Conservation (phyloP, 2,329 filamentous ascomycete species). For the Teratosphaeria zuluensis region DNA sequence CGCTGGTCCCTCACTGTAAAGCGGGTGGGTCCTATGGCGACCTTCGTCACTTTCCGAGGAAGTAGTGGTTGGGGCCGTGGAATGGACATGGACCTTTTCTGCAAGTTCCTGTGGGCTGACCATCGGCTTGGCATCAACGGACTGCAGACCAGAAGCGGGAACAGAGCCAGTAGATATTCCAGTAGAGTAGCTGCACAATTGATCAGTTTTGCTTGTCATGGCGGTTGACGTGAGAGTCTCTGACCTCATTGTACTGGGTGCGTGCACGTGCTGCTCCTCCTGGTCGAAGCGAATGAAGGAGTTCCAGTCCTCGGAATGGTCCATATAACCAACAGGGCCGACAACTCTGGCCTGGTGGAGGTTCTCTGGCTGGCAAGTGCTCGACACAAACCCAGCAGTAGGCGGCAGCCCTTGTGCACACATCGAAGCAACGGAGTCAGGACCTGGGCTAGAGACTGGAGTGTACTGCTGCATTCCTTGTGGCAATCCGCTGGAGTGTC, state of each 20-base stretch:
- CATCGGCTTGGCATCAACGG: slow-evolving; percentile 4
- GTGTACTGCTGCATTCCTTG: not conserved
- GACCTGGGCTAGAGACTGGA: not conserved
- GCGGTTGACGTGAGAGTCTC: slow-evolving; percentile 6
- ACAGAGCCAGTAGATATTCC: not conserved
- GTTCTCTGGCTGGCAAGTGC: not conserved
- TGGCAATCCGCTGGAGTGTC: not conserved
- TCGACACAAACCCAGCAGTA: not conserved
- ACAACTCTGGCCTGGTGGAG: not conserved
- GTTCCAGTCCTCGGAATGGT: slow-evolving; percentile 12
- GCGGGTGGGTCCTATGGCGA: slow-evolving; percentile 44
- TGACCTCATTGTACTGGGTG: slow-evolving; percentile 15
- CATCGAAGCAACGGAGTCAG: not conserved
- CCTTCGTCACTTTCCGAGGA: slow-evolving; percentile 23
- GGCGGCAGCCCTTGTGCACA: not conserved
- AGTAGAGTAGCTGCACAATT: slow-evolving; percentile 7
- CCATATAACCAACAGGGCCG: slow-evolving; percentile 4
- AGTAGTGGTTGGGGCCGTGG: slow-evolving; percentile 3
- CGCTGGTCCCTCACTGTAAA: slow-evolving; percentile 58
- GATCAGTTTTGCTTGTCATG: slow-evolving; percentile 9
- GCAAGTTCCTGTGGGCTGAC: slow-evolving; percentile 5
- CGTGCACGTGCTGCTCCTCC: slow-evolving; percentile 9
- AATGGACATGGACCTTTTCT: slow-evolving; percentile 2
- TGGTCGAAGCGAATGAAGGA: slow-evolving; percentile 22
- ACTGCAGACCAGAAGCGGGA: not conserved